Base-by-base conservation (phyloP, 495 filamentous ascomycete genomes). In the Podospora fimiseda region DNA sequence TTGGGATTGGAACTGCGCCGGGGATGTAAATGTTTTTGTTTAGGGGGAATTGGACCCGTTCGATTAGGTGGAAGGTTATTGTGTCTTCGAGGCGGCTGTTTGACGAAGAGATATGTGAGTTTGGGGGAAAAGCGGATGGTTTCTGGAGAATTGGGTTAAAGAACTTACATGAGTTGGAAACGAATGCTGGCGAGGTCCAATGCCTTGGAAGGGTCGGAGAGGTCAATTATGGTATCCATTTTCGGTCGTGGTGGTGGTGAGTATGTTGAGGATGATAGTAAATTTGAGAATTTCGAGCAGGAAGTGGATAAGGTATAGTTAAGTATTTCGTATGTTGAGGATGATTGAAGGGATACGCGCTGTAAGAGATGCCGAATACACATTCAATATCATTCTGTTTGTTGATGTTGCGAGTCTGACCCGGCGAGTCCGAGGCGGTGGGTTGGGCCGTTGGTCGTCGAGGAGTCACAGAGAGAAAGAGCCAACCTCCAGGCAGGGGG, bases 61-160 rank as follows among this genome's bases (percentile, higher is more conserved):
- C 94, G 65, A 99, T 99, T 19, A 97, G 75, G 73, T 97, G 89
- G 74, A 96, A 99, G 62, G 88, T 96, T 64, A 99, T 97, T 52
- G 94, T 97, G 66, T 99, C 94, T 74, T 99, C 93, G 16, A 96
- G 79, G 37, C 93, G 93, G 58, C 91, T 96, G 64, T 2, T n/a
- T 14, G 14, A 8, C 23, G n/a, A 22, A 40, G 8, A 2, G 39
- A 13, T 44, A n/a, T 50, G 50, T 58, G 37, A 53, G 48, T 23
- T 21, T 50, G 15, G 27, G 5, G 43, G 43, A 11, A 45, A 21
- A 38, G 1, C 8, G n/a, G n/a, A n/a, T 15, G 37, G 37, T 36
- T 16, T 38, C 53, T 15, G 24, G 22, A 20, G 22, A 15, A 21
- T 11, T 44, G 23, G 19, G 11, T 42, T 18, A 16, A 33, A 7